Base-by-base conservation (phyloP, 2,329 filamentous ascomycete species). In the Talaromyces islandicus region DNA sequence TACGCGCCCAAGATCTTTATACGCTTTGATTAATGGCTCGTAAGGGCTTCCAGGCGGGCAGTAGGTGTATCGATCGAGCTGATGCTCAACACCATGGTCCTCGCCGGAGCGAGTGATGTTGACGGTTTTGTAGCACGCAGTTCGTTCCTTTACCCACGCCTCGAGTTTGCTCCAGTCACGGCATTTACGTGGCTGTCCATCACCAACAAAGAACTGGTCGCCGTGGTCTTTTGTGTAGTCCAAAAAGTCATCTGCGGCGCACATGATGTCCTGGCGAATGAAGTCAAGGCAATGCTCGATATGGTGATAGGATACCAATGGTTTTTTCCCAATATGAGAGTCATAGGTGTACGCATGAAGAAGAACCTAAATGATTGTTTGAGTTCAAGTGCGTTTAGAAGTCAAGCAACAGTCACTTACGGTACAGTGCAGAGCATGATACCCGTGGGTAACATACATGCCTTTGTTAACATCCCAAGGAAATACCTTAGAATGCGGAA, bases 21-120 rank as follows among this genome's bases (percentile, higher is more conserved):
- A 58, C 2, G 56, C 56, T 27, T 24, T 19, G 19, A 58, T 51
- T 10, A 58, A 19, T 19, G 56, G 56, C 17, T 58, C 56, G 32
- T 58, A 58, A 2, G 56, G 56, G 11, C 56, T 58, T 19, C 56
- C 56, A 4, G 56, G 56, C 4, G 56, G 56, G 29, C 56, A 58
- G 21, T 52, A 58, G 10, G 56, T 58, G 35, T 58, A 58, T 25
- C 56, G 48, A 10, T 58, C 56, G 7, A 58, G 46, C 19, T 58
- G 56, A 35, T 58, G 56, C 9, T 14, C 56, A 21, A 58, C n/a
- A 9, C 56, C 56, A 17, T 58, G 56, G 29, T 58, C 56, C 29
- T 58, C 56, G 17, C 56, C 56, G 24, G 56, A 29, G 9, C 56
- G 56, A 29, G 56, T 58, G 17, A 58, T 58, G 48, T 58, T 58